phyloP scores from a whole-genome alignment of 2,329 filamentous ascomycete species.

The Seiridium cupressi region DNA sequence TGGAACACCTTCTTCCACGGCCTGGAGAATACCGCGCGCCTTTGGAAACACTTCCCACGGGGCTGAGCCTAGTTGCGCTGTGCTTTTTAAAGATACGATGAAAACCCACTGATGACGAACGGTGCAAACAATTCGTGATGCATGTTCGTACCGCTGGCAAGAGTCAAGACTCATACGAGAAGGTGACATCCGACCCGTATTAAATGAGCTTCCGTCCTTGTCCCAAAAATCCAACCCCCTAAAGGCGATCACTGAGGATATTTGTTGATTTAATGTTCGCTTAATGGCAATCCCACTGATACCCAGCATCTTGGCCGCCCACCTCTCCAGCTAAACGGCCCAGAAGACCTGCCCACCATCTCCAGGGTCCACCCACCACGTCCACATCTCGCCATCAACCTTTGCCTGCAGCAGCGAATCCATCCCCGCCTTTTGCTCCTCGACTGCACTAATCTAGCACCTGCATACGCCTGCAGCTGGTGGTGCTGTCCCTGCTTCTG shows the following conservation, averaged over 20 bases:
- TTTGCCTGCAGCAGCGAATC: constrained; percentile 1
- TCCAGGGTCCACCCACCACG: not conserved
- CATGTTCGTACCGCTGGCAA: not conserved
- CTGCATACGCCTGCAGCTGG: not conserved
- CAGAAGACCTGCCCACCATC: not conserved
- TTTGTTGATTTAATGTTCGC: not conserved
- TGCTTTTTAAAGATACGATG: not conserved
- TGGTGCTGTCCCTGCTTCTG: constrained; percentile 5
- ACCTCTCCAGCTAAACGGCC: not conserved
- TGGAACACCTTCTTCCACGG: constrained; percentile 3
- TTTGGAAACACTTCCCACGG: constrained; percentile 8
- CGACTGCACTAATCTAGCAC: not conserved
- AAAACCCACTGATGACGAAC: not conserved
- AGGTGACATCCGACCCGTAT: not conserved
- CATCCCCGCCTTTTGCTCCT: not conserved
- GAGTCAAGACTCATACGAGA: not conserved
- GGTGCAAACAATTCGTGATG: no score
- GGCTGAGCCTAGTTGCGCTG: not conserved
- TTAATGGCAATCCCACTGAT: not conserved
- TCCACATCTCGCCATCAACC: not conserved
- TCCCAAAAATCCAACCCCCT: not conserved
- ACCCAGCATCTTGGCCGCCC: not conserved
- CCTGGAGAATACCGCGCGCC: constrained; percentile 9
- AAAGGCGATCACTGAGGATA: not conserved
- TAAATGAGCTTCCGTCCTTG: not conserved